Evolutionary conservation across 2,329 filamentous ascomycete species (phyloP).

Genomic region (Ophiosphaerella herpotricha): DNA sequence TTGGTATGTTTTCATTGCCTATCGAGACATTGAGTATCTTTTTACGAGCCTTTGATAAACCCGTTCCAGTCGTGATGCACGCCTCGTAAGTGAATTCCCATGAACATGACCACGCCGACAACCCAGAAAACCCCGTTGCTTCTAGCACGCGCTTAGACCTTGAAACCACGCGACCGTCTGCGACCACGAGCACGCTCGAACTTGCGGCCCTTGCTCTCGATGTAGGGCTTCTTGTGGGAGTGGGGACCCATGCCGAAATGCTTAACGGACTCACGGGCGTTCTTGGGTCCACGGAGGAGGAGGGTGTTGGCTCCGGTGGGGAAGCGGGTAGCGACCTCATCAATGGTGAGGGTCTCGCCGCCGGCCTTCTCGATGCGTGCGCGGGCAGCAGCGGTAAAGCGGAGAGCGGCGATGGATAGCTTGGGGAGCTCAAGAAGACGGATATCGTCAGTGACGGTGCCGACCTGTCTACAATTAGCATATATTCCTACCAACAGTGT

Average conservation of each 20-base stretch:
- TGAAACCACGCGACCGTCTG: constrained; percentile 98
- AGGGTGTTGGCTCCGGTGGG: constrained; percentile 97
- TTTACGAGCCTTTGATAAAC: constrained; percentile 41
- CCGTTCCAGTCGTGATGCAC: constrained; percentile 44
- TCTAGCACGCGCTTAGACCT: constrained; percentile 74
- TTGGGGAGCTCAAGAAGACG: constrained; percentile 82
- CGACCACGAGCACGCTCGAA: constrained; percentile 99
- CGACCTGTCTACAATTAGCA: constrained; percentile 55
- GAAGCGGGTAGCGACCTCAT: constrained; percentile 93
- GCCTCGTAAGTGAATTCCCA: constrained; percentile 42
- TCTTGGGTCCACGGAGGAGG: constrained; percentile 97
- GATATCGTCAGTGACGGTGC: constrained; percentile 97
- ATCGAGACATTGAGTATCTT: constrained; percentile 44
- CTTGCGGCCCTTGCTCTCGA: constrained; percentile 99
- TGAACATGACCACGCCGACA: constrained; percentile 44
- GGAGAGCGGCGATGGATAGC: constrained; percentile 88
- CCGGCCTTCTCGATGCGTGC: constrained; percentile 92
- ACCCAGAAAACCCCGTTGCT: constrained; percentile 43
- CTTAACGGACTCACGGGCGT: constrained; percentile 95
- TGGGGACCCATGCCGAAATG: constrained; percentile 99
- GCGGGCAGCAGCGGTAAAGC: constrained; percentile 94
- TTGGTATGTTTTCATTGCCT: constrained; percentile 41
- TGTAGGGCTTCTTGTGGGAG: constrained; percentile 98
- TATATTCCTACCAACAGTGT: background rate
- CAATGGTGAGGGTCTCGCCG: constrained; percentile 92